A percentile compares a stretch with the other conserved stretches of the same genome.
phyloP scores from a whole-genome alignment of 805 yeast genomes.

The Maudiozyma bulderi region DNA sequence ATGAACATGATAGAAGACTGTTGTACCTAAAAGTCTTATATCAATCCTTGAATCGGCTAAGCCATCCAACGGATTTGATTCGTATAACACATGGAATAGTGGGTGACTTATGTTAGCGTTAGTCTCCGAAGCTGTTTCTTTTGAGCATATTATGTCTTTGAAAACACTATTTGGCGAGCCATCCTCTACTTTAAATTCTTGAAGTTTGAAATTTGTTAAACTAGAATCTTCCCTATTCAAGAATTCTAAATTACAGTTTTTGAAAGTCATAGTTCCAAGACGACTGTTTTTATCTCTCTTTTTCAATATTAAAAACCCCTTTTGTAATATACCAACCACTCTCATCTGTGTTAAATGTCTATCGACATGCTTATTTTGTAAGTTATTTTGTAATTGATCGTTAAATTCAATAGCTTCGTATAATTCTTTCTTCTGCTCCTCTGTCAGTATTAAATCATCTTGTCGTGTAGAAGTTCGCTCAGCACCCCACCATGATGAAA shows the following conservation, averaged over 20 bases:
- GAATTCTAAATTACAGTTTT: slow-evolving; percentile 67
- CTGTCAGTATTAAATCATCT: slow-evolving; percentile 49
- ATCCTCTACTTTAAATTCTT: slow-evolving; percentile 80
- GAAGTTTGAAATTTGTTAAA: slow-evolving; percentile 58
- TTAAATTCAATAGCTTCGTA: slow-evolving; percentile 91
- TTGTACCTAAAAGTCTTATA: slow-evolving; percentile 75
- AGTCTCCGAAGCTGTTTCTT: slow-evolving; percentile 29
- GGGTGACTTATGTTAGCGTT: slow-evolving; percentile 33
- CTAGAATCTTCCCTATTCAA: slow-evolving; percentile 74
- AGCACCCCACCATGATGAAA: slow-evolving; percentile 59
- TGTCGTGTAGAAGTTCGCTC: slow-evolving; percentile 19
- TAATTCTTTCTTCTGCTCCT: slow-evolving; percentile 80
- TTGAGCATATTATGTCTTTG: slow-evolving; percentile 80
- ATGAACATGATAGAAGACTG: slow-evolving; percentile 78
- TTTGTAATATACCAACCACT: slow-evolving; percentile 55
- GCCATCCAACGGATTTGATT: slow-evolving; percentile 75
- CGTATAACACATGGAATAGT: slow-evolving; percentile 74
- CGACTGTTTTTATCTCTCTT: slow-evolving; percentile 29
- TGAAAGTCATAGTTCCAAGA: slow-evolving; percentile 72
- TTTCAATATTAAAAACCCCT: slow-evolving; percentile 65
- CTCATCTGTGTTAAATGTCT: slow-evolving; percentile 62
- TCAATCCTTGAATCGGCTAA: slow-evolving; percentile 71
- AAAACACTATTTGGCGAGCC: slow-evolving; percentile 72
- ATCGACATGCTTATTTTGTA: slow-evolving; percentile 52
- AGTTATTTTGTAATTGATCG: slow-evolving; percentile 37